These are phyloP conservation scores for Metschnikowia gelsemii DNA, from an alignment of 805 yeast species.

Conservation along the genomic window DNA sequence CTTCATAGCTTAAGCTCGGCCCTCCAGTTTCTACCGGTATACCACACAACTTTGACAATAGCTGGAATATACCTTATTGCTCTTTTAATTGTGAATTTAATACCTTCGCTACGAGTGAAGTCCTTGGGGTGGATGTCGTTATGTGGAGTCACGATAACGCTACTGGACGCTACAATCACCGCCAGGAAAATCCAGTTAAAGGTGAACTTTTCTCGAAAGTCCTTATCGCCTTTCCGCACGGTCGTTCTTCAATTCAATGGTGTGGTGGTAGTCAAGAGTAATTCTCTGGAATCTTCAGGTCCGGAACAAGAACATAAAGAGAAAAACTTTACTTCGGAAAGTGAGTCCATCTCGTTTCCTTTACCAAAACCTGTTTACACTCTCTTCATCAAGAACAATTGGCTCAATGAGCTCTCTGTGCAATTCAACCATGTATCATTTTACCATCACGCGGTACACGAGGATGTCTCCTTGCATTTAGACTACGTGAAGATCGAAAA, in stretches of 20 bases:
- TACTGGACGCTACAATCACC: slow-evolving; percentile 10
- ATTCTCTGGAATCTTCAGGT: not conserved
- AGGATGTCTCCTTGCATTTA: slow-evolving; percentile 15
- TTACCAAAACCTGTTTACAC: slow-evolving; percentile 9
- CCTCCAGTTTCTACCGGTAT: not conserved
- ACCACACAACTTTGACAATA: not conserved
- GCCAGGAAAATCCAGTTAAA: slow-evolving; percentile 10
- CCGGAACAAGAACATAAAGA: not conserved
- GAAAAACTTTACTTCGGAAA: not conserved
- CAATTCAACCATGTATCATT: slow-evolving; percentile 17
- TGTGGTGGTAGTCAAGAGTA: slow-evolving; percentile 11
- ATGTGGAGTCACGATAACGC: slow-evolving; percentile 13
- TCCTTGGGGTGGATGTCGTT: slow-evolving; percentile 21
- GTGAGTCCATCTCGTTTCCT: not conserved
- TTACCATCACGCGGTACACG: slow-evolving; percentile 15
- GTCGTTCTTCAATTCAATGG: slow-evolving; percentile 11
- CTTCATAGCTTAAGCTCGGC: too few species aligned
- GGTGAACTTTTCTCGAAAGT: slow-evolving; percentile 11
- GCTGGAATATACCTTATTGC: slow-evolving; percentile 6
- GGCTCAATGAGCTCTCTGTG: slow-evolving; percentile 18
- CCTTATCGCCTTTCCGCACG: slow-evolving; percentile 17
- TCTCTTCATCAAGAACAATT: slow-evolving; percentile 10
- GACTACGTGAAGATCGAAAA: slow-evolving; percentile 19
- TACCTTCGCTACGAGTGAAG: slow-evolving; percentile 18
- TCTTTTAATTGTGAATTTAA: slow-evolving; percentile 13